Evolutionary conservation across 2,329 filamentous ascomycete species (phyloP), one percentile per base, ranked within the genome.

Genomic region (Botrytis fragariae): DNA sequence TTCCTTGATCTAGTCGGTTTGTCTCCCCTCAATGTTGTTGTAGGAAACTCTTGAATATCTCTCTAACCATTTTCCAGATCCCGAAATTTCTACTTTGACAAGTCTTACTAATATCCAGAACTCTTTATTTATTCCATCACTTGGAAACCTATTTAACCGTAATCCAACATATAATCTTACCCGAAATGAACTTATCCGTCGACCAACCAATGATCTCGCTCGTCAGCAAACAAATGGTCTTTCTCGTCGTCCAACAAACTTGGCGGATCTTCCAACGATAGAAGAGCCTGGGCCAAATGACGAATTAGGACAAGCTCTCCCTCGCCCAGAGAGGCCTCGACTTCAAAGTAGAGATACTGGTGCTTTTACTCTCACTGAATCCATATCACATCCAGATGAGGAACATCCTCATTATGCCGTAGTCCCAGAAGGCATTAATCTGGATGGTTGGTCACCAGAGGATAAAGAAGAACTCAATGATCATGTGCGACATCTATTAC

Each of bases 91-190:
- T 51, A 93, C 93, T 0, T 84, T 97, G 5, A 93, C 93, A 0
- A 95, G 93, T 22, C 87, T 97, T 16, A 97, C 93, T 61, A 97
- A 97, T 79, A 91, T 97, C 32, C 93, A 97, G 79, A 97, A 97
- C 81, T 96, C 93, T 0, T 88, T 97, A 16, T 97, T 97, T 82
- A 85, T 97, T 2, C 94, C 94, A 0, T 91, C 94, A 76, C 85
- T 97, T n/a, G 93, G 93, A 59, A 85, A 86, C 74, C 90, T 89
- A 77, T 78, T 97, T 68, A 96, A 97, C 79, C 88, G 94, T 67
- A 87, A 91, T 74, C 93, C 93, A 1, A 94, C 93, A 0, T 97
- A 96, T 81, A 89, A 89, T 60, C 85, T 96, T 12, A 90, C 90
- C 9, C 65, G 64, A 35, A 68, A 68, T 42, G 64, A 68, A 6